Evolutionary conservation across 805 yeast genomes (phyloP).

Genomic region (Lipomyces japonicus): DNA sequence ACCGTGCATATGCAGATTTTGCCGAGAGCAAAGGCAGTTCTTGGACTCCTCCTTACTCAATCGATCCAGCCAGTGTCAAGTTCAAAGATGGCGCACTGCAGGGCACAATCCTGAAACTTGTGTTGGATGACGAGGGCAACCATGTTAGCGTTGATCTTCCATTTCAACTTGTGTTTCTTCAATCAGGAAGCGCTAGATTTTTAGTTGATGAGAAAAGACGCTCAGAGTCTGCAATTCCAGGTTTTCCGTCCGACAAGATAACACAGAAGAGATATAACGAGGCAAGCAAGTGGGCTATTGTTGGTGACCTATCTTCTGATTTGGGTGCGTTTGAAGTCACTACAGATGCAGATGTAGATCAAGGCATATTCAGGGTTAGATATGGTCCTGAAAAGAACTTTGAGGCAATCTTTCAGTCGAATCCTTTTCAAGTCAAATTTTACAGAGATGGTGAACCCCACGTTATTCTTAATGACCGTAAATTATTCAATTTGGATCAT

Average conservation of each 20-base stretch:
- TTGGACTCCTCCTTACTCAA: slow-evolving; percentile 42
- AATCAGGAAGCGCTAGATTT: slow-evolving; percentile 58
- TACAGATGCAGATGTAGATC: slow-evolving; percentile 7
- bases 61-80: slow-evolving; percentile 39
- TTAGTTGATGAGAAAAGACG: slow-evolving; percentile 63
- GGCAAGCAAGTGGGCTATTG: slow-evolving; percentile 58
- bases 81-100: slow-evolving; percentile 39
- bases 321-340: slow-evolving; percentile 12
- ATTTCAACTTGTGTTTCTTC: slow-evolving; percentile 54
- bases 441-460: slow-evolving; percentile 46
- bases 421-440: slow-evolving; percentile 52
- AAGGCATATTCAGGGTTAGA: slow-evolving; percentile 11
- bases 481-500: slow-evolving; percentile 80
- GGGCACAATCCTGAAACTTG: slow-evolving; percentile 48
- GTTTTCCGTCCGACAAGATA: slow-evolving; percentile 35
- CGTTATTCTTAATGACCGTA: slow-evolving; percentile 62
- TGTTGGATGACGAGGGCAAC: slow-evolving; percentile 1
- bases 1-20: slow-evolving; percentile 55
- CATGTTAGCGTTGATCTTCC: slow-evolving; percentile 45
- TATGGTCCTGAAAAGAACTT: slow-evolving; percentile 45
- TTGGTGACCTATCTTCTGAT: slow-evolving; percentile 28
- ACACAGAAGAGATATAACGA: slow-evolving; percentile 55
- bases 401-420: slow-evolving; percentile 43
- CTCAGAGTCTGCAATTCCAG: slow-evolving; percentile 17
- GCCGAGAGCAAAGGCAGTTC: slow-evolving; percentile 32